Conservation (phyloP, 305 asterid genomes). For the Fraxinus sp. region DNA sequence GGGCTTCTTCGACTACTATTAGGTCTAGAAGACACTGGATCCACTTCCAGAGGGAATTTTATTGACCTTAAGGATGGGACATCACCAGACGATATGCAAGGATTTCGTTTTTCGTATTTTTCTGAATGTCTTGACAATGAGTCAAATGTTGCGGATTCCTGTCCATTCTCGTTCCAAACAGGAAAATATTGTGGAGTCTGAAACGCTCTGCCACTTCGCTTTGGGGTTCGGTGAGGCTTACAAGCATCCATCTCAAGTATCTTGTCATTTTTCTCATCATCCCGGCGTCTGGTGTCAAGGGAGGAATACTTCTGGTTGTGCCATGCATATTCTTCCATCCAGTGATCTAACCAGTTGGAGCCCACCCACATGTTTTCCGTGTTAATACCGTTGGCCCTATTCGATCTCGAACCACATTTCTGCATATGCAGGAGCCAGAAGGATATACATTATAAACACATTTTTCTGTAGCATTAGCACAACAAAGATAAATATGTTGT, state of each 20-base stretch:
- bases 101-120: slow-evolving; percentile 50
- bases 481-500: not conserved
- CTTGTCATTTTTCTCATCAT: slow-evolving; percentile 69
- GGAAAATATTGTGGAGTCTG: slow-evolving; percentile 41
- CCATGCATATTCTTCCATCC: slow-evolving; percentile 76
- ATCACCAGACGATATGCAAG: slow-evolving; percentile 58
- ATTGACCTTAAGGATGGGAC: slow-evolving; percentile 42
- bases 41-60: slow-evolving; percentile 35
- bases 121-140: slow-evolving; percentile 32
- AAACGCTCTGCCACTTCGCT: slow-evolving; percentile 33
- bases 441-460: not conserved
- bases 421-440: slow-evolving; percentile 35
- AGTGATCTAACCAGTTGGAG: slow-evolving; percentile 63
- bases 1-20: slow-evolving; percentile 37
- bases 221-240: slow-evolving; percentile 50
- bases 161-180: slow-evolving; percentile 51
- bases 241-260: slow-evolving; percentile 83
- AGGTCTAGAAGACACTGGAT: slow-evolving; percentile 52
- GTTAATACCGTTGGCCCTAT: slow-evolving; percentile 27
- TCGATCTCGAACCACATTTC: slow-evolving; percentile 49
- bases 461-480: not conserved
- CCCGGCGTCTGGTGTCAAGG: slow-evolving; percentile 23
- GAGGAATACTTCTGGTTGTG: slow-evolving; percentile 29
- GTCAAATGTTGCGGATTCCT: slow-evolving; percentile 33
- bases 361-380: slow-evolving; percentile 40